A percentile compares a stretch with the other conserved stretches of the same genome.
Evolutionary conservation across 306 rosid genomes (phyloP).

Genomic region (Crotalaria pallida): DNA sequence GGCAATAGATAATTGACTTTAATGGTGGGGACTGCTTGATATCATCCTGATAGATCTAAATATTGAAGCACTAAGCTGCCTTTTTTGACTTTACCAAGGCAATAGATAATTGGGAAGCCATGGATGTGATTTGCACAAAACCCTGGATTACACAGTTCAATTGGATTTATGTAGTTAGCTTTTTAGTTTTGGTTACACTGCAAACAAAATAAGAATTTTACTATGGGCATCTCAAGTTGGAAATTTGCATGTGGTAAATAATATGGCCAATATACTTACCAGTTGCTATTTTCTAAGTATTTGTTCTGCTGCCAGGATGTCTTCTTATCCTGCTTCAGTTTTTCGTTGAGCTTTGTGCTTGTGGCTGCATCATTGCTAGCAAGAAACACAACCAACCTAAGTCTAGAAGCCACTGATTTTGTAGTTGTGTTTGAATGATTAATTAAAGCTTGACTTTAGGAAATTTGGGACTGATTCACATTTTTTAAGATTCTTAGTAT

Average conservation of each 20-base stretch:
- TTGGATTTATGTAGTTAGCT: slow-evolving; percentile 23
- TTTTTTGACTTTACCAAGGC: too few species aligned
- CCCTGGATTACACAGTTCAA: slow-evolving; percentile 7
- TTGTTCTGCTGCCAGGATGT: background rate
- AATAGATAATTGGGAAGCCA: too few species aligned
- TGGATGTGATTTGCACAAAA: slow-evolving; percentile 27
- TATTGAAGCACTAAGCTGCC: slow-evolving; percentile 7
- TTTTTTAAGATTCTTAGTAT: background rate
- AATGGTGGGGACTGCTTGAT: slow-evolving; percentile 29
- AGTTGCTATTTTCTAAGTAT: background rate
- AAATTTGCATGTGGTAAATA: slow-evolving; percentile 18
- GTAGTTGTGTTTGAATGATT: background rate
- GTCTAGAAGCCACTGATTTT: slow-evolving; percentile 13
- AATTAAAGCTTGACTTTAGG: background rate
- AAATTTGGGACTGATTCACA: background rate
- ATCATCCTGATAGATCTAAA: slow-evolving; percentile 6
- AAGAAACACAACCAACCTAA: background rate
- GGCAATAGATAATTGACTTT: slow-evolving; percentile 11
- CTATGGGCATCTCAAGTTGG: slow-evolving; percentile 18
- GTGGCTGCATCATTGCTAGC: background rate
- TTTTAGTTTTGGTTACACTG: slow-evolving; percentile 13
- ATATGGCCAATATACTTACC: background rate
- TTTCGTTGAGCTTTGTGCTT: background rate
- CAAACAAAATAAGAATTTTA: slow-evolving; percentile 4
- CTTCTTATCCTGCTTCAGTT: background rate